Base-by-base conservation (phyloP, 1,284 basidiomycete species). In the Exobasidium cylindrosporum region DNA sequence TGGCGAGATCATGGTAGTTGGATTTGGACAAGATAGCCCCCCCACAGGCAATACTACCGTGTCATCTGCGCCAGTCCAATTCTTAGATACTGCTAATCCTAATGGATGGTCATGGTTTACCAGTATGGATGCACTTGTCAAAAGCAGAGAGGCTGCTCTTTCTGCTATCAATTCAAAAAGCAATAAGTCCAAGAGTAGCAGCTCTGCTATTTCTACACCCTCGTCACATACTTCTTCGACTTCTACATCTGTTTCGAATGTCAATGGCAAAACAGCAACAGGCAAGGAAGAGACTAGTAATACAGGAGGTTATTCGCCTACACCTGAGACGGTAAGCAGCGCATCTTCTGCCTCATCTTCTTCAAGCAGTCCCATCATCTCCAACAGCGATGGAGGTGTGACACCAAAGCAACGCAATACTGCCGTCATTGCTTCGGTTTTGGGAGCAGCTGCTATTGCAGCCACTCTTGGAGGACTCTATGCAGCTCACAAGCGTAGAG, bases 391-490 rank as follows among this genome's bases (percentile, higher is more conserved):
- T 40, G 17, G 10, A 40, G 35, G 35, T 40, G 47, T 50, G 47
- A 50, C 47, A 21, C 23, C 24, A 24, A 55, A 55, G 28, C 21
- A 26, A 53, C 61, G 60, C 54, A 65, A 61, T 0, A 72, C 72
- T 40, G 74, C 70, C 0, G 73, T 76, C 40, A 72, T 70, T 24
- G 76, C 74, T 28, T 67, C 70, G 17, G 69, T 77, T 3, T 62
- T 77, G 21, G 76, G 76, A 21, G 76, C 73, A 5, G 70, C 70
- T 4, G 76, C 76, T 17, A 56, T 75, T n/a, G 74, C 70, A 10
- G 76, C 72, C 3, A 67, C 68, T 29, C 45, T 72, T 47, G 76
- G 74, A 21, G 72, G 74, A 6, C 62, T 77, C 57, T 78, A 78
- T 57, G 76, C 76, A 32, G 74, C 70, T 60, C 64, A 66, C 17